These are phyloP conservation scores for Thalassiosira livingstoniorum DNA, from an alignment of 352 stramenopile species.

Conservation along the genomic window DNA sequence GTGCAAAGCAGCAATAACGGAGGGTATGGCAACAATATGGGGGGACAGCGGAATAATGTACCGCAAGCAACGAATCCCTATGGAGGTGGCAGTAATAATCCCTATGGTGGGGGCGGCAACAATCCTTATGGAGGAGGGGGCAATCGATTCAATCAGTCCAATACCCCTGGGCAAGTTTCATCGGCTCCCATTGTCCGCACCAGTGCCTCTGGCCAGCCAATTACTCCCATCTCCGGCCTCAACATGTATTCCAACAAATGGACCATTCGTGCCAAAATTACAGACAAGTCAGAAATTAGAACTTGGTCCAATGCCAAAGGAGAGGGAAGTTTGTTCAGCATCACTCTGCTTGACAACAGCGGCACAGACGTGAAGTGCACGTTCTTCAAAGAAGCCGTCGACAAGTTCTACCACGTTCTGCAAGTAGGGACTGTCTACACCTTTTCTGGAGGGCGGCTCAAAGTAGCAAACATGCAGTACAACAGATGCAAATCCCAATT, in stretches of 20 bases:
- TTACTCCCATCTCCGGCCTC: constrained; percentile 86
- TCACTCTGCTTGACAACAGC: constrained; percentile 95
- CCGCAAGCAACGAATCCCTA: neutral
- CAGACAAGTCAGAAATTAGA: constrained; percentile 91
- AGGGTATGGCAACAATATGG: constrained; percentile 5
- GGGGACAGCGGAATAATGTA: constrained; percentile 26
- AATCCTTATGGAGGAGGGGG: constrained; percentile 51
- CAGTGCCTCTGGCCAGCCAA: constrained; percentile 50
- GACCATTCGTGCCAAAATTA: constrained; percentile 94
- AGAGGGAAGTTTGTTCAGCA: constrained; percentile 95
- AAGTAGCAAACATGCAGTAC: constrained; percentile 98
- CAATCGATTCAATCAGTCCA: constrained; percentile 16
- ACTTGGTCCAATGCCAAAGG: constrained; percentile 96
- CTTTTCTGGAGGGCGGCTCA: constrained; percentile 94
- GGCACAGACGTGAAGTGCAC: constrained; percentile 97
- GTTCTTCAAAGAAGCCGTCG: constrained; percentile 98
- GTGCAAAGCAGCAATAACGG: constrained; percentile 39
- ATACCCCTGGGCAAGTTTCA: neutral
- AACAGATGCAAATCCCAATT: constrained; percentile 97
- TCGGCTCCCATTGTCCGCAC: constrained; percentile 74
- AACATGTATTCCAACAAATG: constrained; percentile 95
- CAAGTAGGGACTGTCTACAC: constrained; percentile 91
- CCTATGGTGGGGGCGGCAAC: constrained; percentile 11
- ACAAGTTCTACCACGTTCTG: constrained; percentile 96
- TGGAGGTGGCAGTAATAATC: constrained; percentile 6